A percentile compares a stretch with the other conserved stretches of the same genome.
Conservation (phyloP, 148 eudicot genomes). For the Rhododendron simsii region DNA sequence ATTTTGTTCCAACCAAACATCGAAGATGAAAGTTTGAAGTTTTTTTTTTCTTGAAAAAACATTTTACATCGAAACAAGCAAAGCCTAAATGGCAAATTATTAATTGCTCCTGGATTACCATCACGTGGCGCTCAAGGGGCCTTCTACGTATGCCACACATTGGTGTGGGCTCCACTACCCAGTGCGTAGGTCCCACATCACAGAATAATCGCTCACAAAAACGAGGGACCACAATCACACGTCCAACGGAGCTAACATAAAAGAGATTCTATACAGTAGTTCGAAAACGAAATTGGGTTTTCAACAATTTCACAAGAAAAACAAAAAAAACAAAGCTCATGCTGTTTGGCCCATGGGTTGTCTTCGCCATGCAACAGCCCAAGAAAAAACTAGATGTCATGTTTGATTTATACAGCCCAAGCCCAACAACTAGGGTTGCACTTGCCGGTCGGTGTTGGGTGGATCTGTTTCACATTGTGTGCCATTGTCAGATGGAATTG, state of each 20-base stretch:
- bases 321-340: not conserved
- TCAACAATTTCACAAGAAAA: not conserved
- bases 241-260: not conserved
- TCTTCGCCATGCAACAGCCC: not conserved
- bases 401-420: not conserved
- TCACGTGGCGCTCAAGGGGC: not conserved
- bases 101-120: too few species aligned
- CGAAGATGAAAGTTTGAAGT: too few species aligned
- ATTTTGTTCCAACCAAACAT: too few species aligned
- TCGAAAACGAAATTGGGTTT: not conserved
- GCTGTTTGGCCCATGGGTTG: not conserved
- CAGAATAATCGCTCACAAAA: too few species aligned
- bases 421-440: not conserved
- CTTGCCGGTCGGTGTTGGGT: not conserved
- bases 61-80: too few species aligned
- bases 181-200: too few species aligned
- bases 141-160: not conserved
- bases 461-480: not conserved
- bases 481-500: not conserved
- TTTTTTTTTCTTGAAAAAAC: too few species aligned
- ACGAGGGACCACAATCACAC: not conserved
- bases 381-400: not conserved
- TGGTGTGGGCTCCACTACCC: not conserved
- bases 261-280: too few species aligned
- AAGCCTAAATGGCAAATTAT: too few species aligned